These are phyloP conservation scores for Lactuca sativa DNA, from an alignment of 129 eudicot genomes.

Conservation along the genomic window DNA sequence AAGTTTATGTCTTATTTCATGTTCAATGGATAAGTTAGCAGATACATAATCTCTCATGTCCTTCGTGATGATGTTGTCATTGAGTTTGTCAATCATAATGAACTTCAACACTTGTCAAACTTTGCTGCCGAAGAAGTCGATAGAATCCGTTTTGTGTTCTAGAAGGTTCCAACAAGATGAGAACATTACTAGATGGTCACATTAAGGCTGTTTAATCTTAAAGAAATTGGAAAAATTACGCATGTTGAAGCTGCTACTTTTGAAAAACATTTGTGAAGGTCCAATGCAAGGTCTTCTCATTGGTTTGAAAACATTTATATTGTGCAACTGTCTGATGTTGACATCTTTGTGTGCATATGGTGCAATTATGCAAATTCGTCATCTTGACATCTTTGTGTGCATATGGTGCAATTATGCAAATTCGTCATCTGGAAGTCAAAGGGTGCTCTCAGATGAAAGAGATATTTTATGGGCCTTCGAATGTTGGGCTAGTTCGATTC, in stretches of 20 bases:
- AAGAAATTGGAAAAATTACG: slow-evolving; percentile 16
- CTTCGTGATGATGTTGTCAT: slow-evolving; percentile 16
- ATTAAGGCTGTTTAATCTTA: slow-evolving; percentile 3
- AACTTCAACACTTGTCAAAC: slow-evolving; percentile 17
- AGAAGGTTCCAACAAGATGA: slow-evolving; percentile 14
- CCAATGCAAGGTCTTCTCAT: slow-evolving; percentile 21
- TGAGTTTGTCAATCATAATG: slow-evolving; percentile 29
- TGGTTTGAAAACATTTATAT: slow-evolving; percentile 17
- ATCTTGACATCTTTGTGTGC: slow-evolving; percentile 15
- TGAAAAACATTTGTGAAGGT: slow-evolving; percentile 19
- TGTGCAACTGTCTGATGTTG: slow-evolving; percentile 12
- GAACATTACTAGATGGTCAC: slow-evolving; percentile 18
- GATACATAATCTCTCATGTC: background rate
- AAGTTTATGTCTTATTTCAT: slow-evolving; percentile 13
- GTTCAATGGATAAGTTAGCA: slow-evolving; percentile 26
- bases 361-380: slow-evolving; percentile 9
- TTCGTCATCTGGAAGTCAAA: slow-evolving; percentile 16
- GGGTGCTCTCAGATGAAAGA: slow-evolving; percentile 16
- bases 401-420: slow-evolving; percentile 8
- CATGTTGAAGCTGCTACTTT: slow-evolving; percentile 21
- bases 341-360: slow-evolving; percentile 5
- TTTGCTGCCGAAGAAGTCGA: slow-evolving; percentile 9
- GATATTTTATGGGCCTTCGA: background rate
- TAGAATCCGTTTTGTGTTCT: slow-evolving; percentile 18
- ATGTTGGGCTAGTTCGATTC: background rate